These are phyloP conservation scores for Lumnitzera racemosa DNA, from an alignment of 345 rosid species.

Conservation along the genomic window DNA sequence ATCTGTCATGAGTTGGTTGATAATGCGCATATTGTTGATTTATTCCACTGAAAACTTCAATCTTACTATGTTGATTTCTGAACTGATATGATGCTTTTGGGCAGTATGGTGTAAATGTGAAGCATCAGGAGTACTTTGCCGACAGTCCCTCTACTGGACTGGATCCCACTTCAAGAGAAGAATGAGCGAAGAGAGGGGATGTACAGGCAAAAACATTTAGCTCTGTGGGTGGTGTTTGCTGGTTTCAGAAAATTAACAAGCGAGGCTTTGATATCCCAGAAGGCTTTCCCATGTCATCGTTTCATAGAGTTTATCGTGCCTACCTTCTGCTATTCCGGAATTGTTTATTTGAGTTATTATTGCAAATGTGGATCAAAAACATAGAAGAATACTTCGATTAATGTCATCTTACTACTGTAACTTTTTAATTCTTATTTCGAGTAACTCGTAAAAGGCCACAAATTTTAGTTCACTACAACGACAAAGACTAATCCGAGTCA, in stretches of 20 bases:
- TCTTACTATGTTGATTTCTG: conserved; percentile 5
- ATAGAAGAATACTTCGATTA: too few relatives aligned
- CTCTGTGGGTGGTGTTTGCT: background rate
- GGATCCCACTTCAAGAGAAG: conserved; percentile 39
- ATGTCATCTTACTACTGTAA: too few relatives aligned
- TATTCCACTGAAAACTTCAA: background rate
- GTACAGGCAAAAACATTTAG: background rate
- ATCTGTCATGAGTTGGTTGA: too few relatives aligned
- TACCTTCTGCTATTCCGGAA: too few relatives aligned
- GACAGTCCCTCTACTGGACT: conserved; percentile 7
- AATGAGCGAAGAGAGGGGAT: conserved; percentile 13
- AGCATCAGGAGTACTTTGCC: conserved; percentile 76
- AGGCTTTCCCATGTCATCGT: too few relatives aligned
- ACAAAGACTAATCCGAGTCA: too few relatives aligned
- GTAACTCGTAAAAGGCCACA: too few relatives aligned
- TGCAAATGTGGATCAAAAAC: too few relatives aligned
- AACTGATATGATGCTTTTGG: background rate
- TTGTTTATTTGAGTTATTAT: too few relatives aligned
- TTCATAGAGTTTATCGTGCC: too few relatives aligned
- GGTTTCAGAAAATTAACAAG: background rate
- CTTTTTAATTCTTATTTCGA: too few relatives aligned
- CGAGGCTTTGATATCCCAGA: background rate
- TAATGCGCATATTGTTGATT: background rate
- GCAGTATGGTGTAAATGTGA: conserved; percentile 87
- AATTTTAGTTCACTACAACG: too few relatives aligned